A percentile compares a stretch with the other conserved stretches of the same genome.
phyloP scores from a whole-genome alignment of 2,329 filamentous ascomycete species.

The Botrytis cinerea region DNA sequence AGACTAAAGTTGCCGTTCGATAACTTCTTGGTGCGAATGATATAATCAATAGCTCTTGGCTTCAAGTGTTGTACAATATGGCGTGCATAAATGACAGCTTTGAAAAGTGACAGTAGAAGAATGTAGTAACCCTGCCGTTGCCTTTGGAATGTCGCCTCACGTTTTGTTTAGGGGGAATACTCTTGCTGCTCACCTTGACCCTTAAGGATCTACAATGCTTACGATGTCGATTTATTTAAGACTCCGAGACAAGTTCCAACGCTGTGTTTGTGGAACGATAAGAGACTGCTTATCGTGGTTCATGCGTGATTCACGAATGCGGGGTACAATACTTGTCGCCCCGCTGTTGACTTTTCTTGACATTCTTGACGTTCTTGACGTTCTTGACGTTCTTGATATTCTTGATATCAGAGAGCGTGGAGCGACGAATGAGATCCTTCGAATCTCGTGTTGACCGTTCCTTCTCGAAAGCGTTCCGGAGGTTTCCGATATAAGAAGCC shows the following conservation, averaged over 20 bases:
- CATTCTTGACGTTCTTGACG: background rate
- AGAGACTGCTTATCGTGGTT: conserved; percentile 17
- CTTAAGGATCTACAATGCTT: background rate
- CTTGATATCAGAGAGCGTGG: background rate
- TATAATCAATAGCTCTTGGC: background rate
- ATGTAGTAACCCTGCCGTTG: background rate
- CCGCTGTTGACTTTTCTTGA: conserved; percentile 1
- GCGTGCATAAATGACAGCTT: background rate
- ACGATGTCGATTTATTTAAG: background rate
- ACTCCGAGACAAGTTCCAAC: background rate
- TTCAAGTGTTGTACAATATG: conserved; percentile 1
- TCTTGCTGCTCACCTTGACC: background rate
- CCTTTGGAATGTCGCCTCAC: background rate
- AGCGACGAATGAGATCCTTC: background rate
- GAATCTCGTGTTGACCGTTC: background rate
- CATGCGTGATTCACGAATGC: conserved; percentile 13
- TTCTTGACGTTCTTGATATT: background rate
- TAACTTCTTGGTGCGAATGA: background rate
- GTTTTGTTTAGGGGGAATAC: background rate
- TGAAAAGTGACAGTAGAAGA: background rate
- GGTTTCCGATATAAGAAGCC: background rate
- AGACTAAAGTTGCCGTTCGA: background rate
- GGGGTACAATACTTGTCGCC: conserved; percentile 10
- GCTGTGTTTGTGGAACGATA: conserved; percentile 5
- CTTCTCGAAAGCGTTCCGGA: background rate